Conservation (phyloP, 768 basidiomycete genomes). For the Termitomyces sp. region DNA sequence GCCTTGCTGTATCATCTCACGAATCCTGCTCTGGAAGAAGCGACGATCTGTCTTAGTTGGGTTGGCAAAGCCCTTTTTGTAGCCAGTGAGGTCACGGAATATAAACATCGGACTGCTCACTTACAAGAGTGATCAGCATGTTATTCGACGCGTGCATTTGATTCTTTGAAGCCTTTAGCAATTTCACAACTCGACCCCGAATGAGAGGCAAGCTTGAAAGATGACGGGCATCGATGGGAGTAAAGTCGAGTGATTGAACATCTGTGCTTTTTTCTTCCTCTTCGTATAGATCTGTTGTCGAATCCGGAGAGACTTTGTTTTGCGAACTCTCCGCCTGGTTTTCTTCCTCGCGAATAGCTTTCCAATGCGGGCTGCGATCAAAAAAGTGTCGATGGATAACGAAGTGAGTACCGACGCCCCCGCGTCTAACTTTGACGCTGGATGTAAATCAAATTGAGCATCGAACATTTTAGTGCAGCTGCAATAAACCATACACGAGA, state of each 20-base stretch:
- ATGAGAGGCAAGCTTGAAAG: constrained; percentile 74
- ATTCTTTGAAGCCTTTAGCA: constrained; percentile 70
- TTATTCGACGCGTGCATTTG: constrained; percentile 72
- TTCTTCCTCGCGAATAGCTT: constrained; percentile 72
- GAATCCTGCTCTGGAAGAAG: constrained; percentile 74
- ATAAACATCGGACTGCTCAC: constrained; percentile 19
- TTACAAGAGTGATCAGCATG: constrained; percentile 72
- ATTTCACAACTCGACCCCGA: constrained; percentile 65
- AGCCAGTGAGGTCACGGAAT: neutral
- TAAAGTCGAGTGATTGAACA: constrained; percentile 48
- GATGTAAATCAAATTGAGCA: constrained; percentile 1
- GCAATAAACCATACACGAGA: constrained; percentile 54
- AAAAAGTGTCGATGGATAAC: constrained; percentile 85
- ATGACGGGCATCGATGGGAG: constrained; percentile 75
- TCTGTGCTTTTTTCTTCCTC: constrained; percentile 35
- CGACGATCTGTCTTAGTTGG: constrained; percentile 79
- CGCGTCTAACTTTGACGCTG: constrained; percentile 75
- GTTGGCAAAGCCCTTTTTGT: constrained; percentile 65
- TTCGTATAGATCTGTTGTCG: constrained; percentile 25
- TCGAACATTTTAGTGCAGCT: neutral
- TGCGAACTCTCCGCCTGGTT: constrained; percentile 40
- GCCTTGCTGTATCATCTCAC: constrained; percentile 70
- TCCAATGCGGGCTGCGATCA: constrained; percentile 73
- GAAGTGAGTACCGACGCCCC: constrained; percentile 74
- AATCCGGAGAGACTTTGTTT: constrained; percentile 9